Evolutionary conservation across 2,329 filamentous ascomycete species (phyloP), one percentile per base, ranked within the genome.

Genomic region (Aspergillus neotritici): DNA sequence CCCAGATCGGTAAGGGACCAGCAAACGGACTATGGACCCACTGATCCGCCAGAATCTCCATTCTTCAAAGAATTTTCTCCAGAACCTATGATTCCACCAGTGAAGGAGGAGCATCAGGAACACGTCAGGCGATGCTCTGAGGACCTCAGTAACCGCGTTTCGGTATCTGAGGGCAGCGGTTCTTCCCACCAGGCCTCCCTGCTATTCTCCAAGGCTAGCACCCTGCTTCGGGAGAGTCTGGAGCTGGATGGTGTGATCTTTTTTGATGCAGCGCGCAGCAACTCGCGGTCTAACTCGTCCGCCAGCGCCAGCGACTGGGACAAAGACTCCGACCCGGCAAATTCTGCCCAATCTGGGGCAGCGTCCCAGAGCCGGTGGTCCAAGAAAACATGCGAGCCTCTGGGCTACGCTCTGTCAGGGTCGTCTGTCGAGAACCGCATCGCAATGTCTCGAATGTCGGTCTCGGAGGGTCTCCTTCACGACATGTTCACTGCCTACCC

Each of bases 201-300:
- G 7, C 48, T 73, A 2, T 72, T 73, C 31, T 62, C 67, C 0
- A 66, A 63, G 28, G 72, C 71, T 4, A 68, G 70, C 15, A 55
- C 61, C 4, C 60, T 73, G 2, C 60, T 75, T 10, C 58, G 63
- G 4, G 57, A 68, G 21, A 64, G 64, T 0, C 55, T 73, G 32
- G 63, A 70, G 17, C 51, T 69, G 0, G 65, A 67, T 13, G 69
- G 68, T 3, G 50, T 54, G 4, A 50, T 62, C 1, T 63, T 65
- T 13, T 47, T 68, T 2, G 42, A 52, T 39, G 44, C 53, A 3
- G 25, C 52, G 10, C 46, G 46, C 14, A 49, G 44, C 9, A 57
- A 57, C 31, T 48, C 47, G 35, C 46, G 55, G 43, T 52, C 49
- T 17, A 37, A 35, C 9, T 48, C 49, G 4, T 40, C 41, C 17